A percentile compares a stretch with the other conserved stretches of the same genome.
phyloP scores from a whole-genome alignment of 2,329 filamentous ascomycete species.

The Purpureocillium lavendulum region DNA sequence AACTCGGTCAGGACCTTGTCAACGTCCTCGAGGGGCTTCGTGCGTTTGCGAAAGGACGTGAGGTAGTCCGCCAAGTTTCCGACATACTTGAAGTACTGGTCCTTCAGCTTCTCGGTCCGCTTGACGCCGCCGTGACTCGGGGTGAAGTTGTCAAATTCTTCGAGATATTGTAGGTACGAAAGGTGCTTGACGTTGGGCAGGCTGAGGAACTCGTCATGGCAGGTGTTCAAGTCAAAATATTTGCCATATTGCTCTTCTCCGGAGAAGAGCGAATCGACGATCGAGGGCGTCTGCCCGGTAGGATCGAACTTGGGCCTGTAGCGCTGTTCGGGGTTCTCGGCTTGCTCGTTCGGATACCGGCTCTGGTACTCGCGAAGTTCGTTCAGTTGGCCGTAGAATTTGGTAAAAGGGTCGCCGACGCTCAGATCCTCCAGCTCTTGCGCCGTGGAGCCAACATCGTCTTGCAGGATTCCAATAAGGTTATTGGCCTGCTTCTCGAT shows the following conservation, averaged over 20 bases:
- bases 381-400: constrained; percentile 80
- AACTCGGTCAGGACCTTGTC: constrained; percentile 69
- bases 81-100: constrained; percentile 87
- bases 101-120: constrained; percentile 76
- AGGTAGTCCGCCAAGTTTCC: constrained; percentile 74
- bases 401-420: constrained; percentile 77
- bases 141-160: constrained; percentile 80
- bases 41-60: constrained; percentile 79
- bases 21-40: constrained; percentile 76
- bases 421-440: constrained; percentile 79
- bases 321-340: constrained; percentile 88
- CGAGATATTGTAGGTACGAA: constrained; percentile 87
- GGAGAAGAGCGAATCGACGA: constrained; percentile 87
- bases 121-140: constrained; percentile 67
- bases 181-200: constrained; percentile 77
- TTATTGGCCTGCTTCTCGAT: constrained; percentile 80
- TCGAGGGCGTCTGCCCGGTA: constrained; percentile 54
- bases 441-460: constrained; percentile 61
- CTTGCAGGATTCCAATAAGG: constrained; percentile 76
- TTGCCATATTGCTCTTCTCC: constrained; percentile 91
- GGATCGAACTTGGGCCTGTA: constrained; percentile 65
- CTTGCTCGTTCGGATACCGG: constrained; percentile 86
- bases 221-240: constrained; percentile 78
- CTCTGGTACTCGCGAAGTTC: constrained; percentile 82
- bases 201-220: constrained; percentile 86